Evolutionary conservation across 2,329 filamentous ascomycete species (phyloP).

Genomic region (Thermothelomyces thermophilus): DNA sequence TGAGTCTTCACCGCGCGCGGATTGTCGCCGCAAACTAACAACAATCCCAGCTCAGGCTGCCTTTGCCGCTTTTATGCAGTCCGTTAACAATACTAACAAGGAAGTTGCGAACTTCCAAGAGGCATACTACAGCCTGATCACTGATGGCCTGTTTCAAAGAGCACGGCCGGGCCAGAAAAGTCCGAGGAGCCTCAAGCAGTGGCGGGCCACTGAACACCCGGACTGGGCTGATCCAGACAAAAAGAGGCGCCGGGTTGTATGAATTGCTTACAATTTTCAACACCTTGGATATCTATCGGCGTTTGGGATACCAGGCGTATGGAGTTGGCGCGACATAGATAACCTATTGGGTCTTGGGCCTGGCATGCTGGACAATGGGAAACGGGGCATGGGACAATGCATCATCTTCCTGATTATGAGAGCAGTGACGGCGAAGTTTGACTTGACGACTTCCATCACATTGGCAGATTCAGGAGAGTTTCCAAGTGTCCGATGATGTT

Average conservation of each 20-base stretch:
- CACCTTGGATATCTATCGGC: not conserved
- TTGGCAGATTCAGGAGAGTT: too few relatives aligned
- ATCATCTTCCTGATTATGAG: too few relatives aligned
- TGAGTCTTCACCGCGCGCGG: conserved; percentile 31
- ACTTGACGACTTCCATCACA: too few relatives aligned
- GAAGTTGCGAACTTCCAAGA: conserved; percentile 48
- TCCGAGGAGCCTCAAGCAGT: conserved; percentile 51
- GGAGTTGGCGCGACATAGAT: not conserved
- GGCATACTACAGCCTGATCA: conserved; percentile 41
- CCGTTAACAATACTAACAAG: conserved; percentile 40
- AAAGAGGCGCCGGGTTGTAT: conserved; percentile 10
- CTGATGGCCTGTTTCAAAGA: conserved; percentile 44
- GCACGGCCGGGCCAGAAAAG: conserved; percentile 49
- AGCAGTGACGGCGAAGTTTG: too few relatives aligned
- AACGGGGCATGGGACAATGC: not conserved
- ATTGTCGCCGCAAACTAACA: conserved; percentile 19
- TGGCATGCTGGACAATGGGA: not conserved
- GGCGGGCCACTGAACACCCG: conserved; percentile 53
- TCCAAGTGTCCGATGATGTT: too few relatives aligned
- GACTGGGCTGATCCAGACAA: conserved; percentile 41
- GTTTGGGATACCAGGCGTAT: conserved; percentile 6
- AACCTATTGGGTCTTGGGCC: not conserved
- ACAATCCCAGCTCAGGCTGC: conserved; percentile 41
- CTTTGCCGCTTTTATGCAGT: conserved; percentile 42
- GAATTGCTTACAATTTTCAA: not conserved